Evolutionary conservation across 257 asterid genomes (phyloP), one percentile per base, ranked within the genome.

Genomic region (Rehmannia glutinosa): DNA sequence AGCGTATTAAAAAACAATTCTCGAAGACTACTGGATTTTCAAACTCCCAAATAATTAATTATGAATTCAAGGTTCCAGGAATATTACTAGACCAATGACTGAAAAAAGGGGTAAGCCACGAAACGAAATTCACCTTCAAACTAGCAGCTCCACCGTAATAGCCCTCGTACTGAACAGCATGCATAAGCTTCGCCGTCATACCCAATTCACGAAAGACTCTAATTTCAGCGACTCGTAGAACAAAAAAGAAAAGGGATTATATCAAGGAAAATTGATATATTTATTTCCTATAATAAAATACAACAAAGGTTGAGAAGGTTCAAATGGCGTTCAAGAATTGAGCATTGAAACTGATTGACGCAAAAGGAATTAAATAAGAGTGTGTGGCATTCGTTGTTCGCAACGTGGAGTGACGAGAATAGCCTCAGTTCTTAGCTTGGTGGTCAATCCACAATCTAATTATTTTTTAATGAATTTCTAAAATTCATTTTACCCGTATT

Each of bases 141-240:
- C 72, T 93, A 62, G 94, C 81, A 38, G 87, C 83, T 13, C 95
- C 97, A 12, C 96, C 95, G 11, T 96, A 97, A 66, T 87, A 90
- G n/a, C 76, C 35, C 15, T 80, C 78, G 78, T 77, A 92, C 80
- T 72, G 86, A 51, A 92, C 56, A 21, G 95, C 97, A 13, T 61
- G 96, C 98, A 92, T 92, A 51, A 87, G 72, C 67, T 76, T 86
- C 53, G 49, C 91, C 42, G 90, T 86, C 96, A 87, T 89, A 43
- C 3, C 56, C 62, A 27, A 16, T 33, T 45, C 59, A 45, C 52
- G 39, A 50, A 33, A 49, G 9, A 42, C 49, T 50, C n/a, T 19
- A 16, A 11, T 51, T 27, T 13, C 28, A 45, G 32, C 6, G 12
- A 45, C 8, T 3, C 1, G 7, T 15, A 25, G 1, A 13, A 24